Evolutionary conservation across 1,284 basidiomycete species (phyloP).

Genomic region (Puccinia novopanici): DNA sequence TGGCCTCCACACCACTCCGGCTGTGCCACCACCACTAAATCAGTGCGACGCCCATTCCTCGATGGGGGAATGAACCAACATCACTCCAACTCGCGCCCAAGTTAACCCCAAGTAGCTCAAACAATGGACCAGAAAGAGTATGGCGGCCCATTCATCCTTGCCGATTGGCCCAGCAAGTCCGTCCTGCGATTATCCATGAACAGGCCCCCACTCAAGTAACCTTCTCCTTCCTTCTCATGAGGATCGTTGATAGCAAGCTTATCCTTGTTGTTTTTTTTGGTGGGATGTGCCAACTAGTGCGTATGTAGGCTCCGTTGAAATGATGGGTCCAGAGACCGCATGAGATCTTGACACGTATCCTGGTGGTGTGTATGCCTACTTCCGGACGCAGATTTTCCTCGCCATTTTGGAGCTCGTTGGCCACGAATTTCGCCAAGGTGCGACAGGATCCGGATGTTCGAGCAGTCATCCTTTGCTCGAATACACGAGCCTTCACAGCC

Average conservation of each 20-base stretch:
- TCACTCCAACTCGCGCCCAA: no score
- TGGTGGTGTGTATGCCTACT: background rate
- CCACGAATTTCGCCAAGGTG: slow-evolving; percentile 55
- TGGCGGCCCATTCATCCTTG: slow-evolving; percentile 31
- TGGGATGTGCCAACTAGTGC: background rate
- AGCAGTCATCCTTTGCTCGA: slow-evolving; percentile 56
- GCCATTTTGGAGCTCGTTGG: slow-evolving; percentile 55
- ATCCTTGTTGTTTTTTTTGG: background rate
- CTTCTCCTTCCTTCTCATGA: background rate
- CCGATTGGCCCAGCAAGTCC: slow-evolving; percentile 32
- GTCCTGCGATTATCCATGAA: slow-evolving; percentile 35
- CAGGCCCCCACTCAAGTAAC: slow-evolving; percentile 44
- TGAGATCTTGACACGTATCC: background rate
- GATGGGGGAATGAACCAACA: no score
- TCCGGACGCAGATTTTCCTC: slow-evolving; percentile 31
- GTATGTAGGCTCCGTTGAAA: slow-evolving; percentile 8
- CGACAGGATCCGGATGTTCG: slow-evolving; percentile 56
- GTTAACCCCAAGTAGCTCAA: no score
- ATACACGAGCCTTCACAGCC: slow-evolving; percentile 58
- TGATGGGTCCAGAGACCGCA: background rate
- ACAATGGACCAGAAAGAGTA: slow-evolving; percentile 16
- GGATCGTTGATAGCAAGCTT: background rate
- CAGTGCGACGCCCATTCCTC: no score
- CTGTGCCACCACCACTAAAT: no score
- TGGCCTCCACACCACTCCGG: no score